Base-by-base conservation (phyloP, 23 red algal species). In the Porphyridium purpureum region DNA sequence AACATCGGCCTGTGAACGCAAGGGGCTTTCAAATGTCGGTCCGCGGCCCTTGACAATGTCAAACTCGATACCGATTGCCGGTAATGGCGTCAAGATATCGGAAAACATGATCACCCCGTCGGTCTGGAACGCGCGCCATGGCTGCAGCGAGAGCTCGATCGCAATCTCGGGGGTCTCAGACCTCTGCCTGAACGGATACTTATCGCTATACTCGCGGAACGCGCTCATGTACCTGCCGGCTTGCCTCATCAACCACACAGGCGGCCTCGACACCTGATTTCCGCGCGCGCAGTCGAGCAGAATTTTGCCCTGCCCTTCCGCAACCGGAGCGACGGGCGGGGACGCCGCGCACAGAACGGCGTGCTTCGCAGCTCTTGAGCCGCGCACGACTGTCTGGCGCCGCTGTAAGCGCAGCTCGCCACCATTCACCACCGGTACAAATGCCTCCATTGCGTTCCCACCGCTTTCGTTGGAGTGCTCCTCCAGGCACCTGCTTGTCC, bases 171-270 rank as follows among this genome's bases (percentile, higher is more conserved):
- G 73, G 15, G 66, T 81, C 48, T 93, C 84, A 25, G 74, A 74
- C 58, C 84, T 73, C 29, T 75, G 40, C 9, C 84, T 73, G 49
- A 93, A 93, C 5, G 84, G 62, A 42, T 68, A 55, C 33, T 52
- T 58, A 1, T 81, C 74, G 21, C 54, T 66, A 31, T 74, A 93
- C 11, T 33, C 55, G 54, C 84, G 84, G 40, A 93, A 93, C 2
- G 60, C 65, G 35, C 54, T 25, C 84, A 93, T 93, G 68, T 93
- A 93, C 46, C 84, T 66, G 33, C 84, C 84, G 4, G 84, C 84
- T 67, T 93, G 84, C 31, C 84, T 73, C 84, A 93, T 93, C 56
- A 93, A 54, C 84, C 84, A 93, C 9, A 93, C 84, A 1, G 84
- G 84, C 24, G 84, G 84, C 2, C 84, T 66, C 0, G 59, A 27